These are phyloP conservation scores for Cyclotella choctawhatcheeana DNA, from an alignment of 108 stramenopile species.

Conservation along the genomic window DNA sequence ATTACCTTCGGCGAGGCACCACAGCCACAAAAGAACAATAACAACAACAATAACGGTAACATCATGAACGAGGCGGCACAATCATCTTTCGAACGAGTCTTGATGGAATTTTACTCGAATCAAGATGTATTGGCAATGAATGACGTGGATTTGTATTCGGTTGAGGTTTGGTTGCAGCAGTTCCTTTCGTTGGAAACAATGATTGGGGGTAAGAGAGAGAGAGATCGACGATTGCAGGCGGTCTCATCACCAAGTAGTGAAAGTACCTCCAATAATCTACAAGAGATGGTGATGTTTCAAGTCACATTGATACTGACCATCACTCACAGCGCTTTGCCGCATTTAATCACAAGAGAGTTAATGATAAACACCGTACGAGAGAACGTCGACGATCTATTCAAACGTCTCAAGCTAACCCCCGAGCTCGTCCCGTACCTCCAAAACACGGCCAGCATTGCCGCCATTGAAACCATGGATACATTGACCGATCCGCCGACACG, in stretches of 20 bases:
- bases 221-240: no score
- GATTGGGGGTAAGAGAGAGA: background rate
- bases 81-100: background rate
- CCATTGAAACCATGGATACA: background rate
- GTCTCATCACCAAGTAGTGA: background rate
- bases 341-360: slow-evolving; percentile 14
- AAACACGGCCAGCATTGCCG: background rate
- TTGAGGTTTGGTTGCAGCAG: slow-evolving; percentile 25
- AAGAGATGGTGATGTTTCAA: background rate
- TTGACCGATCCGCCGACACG: background rate
- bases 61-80: background rate
- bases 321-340: background rate
- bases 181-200: background rate
- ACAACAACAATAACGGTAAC: no score
- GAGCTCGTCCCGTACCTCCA: background rate
- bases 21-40: no score
- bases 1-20: slow-evolving; percentile 19
- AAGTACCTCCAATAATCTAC: background rate
- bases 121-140: slow-evolving; percentile 7
- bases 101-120: slow-evolving; percentile 1
- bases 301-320: slow-evolving; percentile 7
- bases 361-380: background rate
- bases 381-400: background rate
- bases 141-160: slow-evolving; percentile 12
- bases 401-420: slow-evolving; percentile 10